Percentiles rank a stretch among this genome's conserved stretches.
These are phyloP conservation scores for Chalaropsis thielavioides DNA, from an alignment of 2,329 filamentous ascomycete species.

Conservation along the genomic window DNA sequence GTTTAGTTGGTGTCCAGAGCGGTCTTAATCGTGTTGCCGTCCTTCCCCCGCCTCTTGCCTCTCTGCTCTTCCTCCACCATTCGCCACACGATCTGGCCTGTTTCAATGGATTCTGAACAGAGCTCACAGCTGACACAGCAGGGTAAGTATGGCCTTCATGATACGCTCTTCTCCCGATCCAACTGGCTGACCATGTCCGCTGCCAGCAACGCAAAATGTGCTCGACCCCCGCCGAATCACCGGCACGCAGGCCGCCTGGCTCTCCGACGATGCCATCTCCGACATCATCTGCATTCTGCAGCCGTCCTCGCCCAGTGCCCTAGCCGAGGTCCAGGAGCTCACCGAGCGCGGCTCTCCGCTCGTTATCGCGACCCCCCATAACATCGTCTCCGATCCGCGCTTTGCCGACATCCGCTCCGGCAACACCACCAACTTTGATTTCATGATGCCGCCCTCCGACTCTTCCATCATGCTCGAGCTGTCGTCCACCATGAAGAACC, in stretches of 20 bases:
- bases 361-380: conserved; percentile 35
- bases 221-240: conserved; percentile 64
- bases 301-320: conserved; percentile 59
- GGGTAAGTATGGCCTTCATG: conserved; percentile 9
- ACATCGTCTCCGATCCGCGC: conserved; percentile 33
- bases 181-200: background rate
- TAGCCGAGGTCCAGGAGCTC: conserved; percentile 48
- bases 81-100: background rate
- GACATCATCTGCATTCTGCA: conserved; percentile 85
- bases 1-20: too few relatives aligned
- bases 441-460: conserved; percentile 33
- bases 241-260: conserved; percentile 58
- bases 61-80: too few relatives aligned
- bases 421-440: conserved; percentile 33
- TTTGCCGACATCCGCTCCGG: conserved; percentile 37
- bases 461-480: conserved; percentile 68
- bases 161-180: background rate
- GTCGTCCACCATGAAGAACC: conserved; percentile 56
- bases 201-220: conserved; percentile 58
- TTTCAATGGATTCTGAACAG: conserved; percentile 32
- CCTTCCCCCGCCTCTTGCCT: too few relatives aligned
- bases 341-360: conserved; percentile 34
- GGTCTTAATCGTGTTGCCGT: too few relatives aligned
- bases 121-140: conserved; percentile 13
- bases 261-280: conserved; percentile 67